phyloP scores from a whole-genome alignment of 805 yeast genomes.

The Yamadazyma paraphyllophila region DNA sequence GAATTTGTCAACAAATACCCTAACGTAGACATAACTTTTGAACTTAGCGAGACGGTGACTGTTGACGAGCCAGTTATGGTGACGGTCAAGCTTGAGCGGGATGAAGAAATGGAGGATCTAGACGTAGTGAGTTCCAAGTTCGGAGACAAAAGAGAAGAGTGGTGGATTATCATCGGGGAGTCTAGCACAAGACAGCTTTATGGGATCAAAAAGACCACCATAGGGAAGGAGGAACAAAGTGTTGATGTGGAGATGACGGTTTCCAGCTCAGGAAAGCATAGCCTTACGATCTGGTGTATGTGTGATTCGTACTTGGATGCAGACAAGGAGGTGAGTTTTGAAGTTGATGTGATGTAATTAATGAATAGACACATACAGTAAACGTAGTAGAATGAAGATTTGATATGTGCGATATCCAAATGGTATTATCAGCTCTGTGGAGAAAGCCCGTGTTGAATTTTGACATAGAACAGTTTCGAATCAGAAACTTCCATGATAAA shows the following conservation, averaged over 20 bases:
- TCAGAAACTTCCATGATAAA: no score
- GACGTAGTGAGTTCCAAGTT: slow-evolving; percentile 56
- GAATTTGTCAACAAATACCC: slow-evolving; percentile 89
- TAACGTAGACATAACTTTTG: slow-evolving; percentile 67
- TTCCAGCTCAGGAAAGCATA: slow-evolving; percentile 59
- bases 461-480: no score
- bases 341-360: slow-evolving; percentile 27
- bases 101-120: slow-evolving; percentile 71
- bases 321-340: slow-evolving; percentile 73
- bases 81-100: slow-evolving; percentile 54
- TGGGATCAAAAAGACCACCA: slow-evolving; percentile 65
- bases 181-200: slow-evolving; percentile 55
- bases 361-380: no score
- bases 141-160: slow-evolving; percentile 55
- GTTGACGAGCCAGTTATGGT: slow-evolving; percentile 50
- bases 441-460: no score
- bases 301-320: slow-evolving; percentile 93
- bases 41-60: slow-evolving; percentile 35
- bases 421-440: no score
- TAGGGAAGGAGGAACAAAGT: slow-evolving; percentile 51
- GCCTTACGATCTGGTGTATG: slow-evolving; percentile 75
- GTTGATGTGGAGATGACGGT: slow-evolving; percentile 55
- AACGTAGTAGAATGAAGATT: no score
- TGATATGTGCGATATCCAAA: no score
- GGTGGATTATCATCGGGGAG: slow-evolving; percentile 93